Base-by-base conservation (phyloP, 2,329 filamentous ascomycete genomes). In the Neopestalotiopsis sp. region DNA sequence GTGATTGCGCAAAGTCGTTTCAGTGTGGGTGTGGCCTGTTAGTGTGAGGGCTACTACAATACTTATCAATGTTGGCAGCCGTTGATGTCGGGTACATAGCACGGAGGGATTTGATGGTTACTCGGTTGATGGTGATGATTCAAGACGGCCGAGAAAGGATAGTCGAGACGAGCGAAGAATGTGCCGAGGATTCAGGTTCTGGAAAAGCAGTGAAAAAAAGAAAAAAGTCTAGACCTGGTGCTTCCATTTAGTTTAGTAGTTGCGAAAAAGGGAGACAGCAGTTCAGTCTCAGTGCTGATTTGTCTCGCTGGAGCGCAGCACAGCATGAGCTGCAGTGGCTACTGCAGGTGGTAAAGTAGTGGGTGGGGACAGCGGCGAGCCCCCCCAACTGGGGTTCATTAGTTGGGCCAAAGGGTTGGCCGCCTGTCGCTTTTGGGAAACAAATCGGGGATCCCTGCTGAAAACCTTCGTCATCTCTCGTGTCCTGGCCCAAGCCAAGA, bases 391-490 rank as follows among this genome's bases (percentile, higher is more conserved):
- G 57, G 24, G 59, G 32, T 40, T 34, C 34, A 38, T 38, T 38
- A 7, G 10, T 7, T 38, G 6, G 34, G 34, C 7, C 59, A 13
- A 40, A 34, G 9, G 13, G 32, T 30, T 20, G 59, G 32, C 32
- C 28, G 30, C 32, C n/a, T 40, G 30, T 61, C 34, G 32, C 30
- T 40, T 61, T 61, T 30, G 28, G n/a, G 59, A 20, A 34, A 40
- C n/a, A 61, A 20, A 40, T 34, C n/a, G 28, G 34, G 14, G 59
- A 62, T 62, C 59, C 59, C 59, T 62, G 59, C 59, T 62, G 34
- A 62, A 62, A 62, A 62, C 45, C 59, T 62, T 62, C 59, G 59
- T 62, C 59, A 62, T 62, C 59, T 40, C 59, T 62, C 59, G 59
- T 62, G 59, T 62, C 59, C 59, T 62, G 30, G 30, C 30, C 57